Percentiles rank a stretch among this genome's conserved stretches.
Evolutionary conservation across 1,139 yeast genomes (phyloP).

Genomic region (Kodamaea anthophila): DNA sequence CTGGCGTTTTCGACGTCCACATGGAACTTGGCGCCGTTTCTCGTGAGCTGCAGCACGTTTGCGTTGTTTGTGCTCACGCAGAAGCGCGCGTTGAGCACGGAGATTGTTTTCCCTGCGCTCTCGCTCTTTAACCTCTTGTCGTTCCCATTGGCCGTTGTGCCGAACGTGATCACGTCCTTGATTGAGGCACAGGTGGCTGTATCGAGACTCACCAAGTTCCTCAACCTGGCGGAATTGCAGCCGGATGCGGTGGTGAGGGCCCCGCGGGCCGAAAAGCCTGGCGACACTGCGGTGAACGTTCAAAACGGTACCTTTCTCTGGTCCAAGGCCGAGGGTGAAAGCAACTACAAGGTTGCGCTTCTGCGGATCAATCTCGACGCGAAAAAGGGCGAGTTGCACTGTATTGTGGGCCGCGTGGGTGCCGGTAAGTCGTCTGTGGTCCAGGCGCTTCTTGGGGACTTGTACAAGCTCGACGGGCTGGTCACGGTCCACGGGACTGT

Average conservation of each 20-base stretch:
- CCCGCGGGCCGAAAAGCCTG: slow-evolving; percentile 45
- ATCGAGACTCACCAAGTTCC: slow-evolving; percentile 65
- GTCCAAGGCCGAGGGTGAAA: slow-evolving; percentile 66
- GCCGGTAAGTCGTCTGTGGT: slow-evolving; percentile 86
- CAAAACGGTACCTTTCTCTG: slow-evolving; percentile 80
- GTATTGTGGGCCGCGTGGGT: slow-evolving; percentile 92
- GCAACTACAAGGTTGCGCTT: slow-evolving; percentile 66
- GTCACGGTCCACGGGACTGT: slow-evolving; percentile 71
- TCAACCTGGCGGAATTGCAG: slow-evolving; percentile 77
- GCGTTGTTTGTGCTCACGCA: slow-evolving; percentile 68
- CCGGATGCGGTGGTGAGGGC: slow-evolving; percentile 61
- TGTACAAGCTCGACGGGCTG: slow-evolving; percentile 71
- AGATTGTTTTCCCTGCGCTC: slow-evolving; percentile 91
- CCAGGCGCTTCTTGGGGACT: slow-evolving; percentile 80
- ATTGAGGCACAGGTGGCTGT: slow-evolving; percentile 91
- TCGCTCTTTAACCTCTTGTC: slow-evolving; percentile 77
- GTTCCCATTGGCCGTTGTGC: slow-evolving; percentile 92
- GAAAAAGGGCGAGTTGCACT: slow-evolving; percentile 73
- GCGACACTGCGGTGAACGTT: slow-evolving; percentile 67
- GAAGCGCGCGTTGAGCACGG: slow-evolving; percentile 71
- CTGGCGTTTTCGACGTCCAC: slow-evolving; percentile 70
- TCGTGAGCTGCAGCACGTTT: slow-evolving; percentile 89
- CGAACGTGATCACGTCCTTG: slow-evolving; percentile 79
- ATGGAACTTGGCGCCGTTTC: slow-evolving; percentile 83
- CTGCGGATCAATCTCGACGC: slow-evolving; percentile 64